Percentiles rank a stretch among this genome's conserved stretches.
These are phyloP conservation scores for Pulveroboletus sp. DNA, from an alignment of 768 basidiomycete species.

Conservation along the genomic window DNA sequence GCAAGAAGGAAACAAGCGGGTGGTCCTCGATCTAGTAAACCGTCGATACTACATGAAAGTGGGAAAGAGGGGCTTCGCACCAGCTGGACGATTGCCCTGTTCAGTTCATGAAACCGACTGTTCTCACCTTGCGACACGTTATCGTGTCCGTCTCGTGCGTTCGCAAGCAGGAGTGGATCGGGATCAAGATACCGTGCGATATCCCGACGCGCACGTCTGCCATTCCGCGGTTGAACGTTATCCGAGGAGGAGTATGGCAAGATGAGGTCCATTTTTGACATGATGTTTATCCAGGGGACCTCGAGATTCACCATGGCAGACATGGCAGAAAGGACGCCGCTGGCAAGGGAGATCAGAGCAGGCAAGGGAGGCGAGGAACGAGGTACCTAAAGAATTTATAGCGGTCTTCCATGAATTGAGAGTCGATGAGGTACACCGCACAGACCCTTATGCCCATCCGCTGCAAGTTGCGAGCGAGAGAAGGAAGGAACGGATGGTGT, in stretches of 20 bases:
- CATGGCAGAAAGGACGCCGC: slow-evolving; percentile 96
- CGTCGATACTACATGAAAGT: not conserved
- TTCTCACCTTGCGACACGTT: slow-evolving; percentile 48
- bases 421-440: slow-evolving; percentile 90
- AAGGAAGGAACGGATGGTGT: slow-evolving; percentile 94
- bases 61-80: slow-evolving; percentile 43
- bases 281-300: slow-evolving; percentile 94
- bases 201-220: slow-evolving; percentile 66
- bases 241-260: slow-evolving; percentile 35
- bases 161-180: slow-evolving; percentile 81
- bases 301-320: slow-evolving; percentile 98
- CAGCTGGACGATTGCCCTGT: slow-evolving; percentile 91
- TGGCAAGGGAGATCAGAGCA: slow-evolving; percentile 26
- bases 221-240: slow-evolving; percentile 60
- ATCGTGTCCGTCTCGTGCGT: slow-evolving; percentile 45
- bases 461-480: slow-evolving; percentile 71
- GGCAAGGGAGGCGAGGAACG: not conserved
- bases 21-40: slow-evolving; percentile 87
- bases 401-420: slow-evolving; percentile 99
- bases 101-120: slow-evolving; percentile 87
- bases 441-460: slow-evolving; percentile 82
- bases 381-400: slow-evolving; percentile 92
- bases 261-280: slow-evolving; percentile 99
- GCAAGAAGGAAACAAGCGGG: slow-evolving; percentile 94
- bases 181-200: slow-evolving; percentile 95